Percentiles rank a stretch among this genome's conserved stretches.
Evolutionary conservation across 2,329 filamentous ascomycete species (phyloP).

Genomic region (Ceratocystiopsis minuta): DNA sequence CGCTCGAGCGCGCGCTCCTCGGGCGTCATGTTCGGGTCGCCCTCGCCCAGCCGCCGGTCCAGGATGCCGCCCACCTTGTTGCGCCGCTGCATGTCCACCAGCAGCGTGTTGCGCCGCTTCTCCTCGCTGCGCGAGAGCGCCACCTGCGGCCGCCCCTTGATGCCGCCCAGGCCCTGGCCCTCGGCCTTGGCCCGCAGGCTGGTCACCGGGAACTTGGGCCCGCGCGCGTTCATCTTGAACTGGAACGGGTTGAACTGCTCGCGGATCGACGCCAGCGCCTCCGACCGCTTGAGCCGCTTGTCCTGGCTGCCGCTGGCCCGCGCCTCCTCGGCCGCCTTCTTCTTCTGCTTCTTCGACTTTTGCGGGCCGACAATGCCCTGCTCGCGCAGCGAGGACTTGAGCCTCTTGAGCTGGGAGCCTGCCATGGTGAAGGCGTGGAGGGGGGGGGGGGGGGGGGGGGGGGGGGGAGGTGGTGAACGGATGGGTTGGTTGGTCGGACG

Average conservation of each 20-base stretch:
- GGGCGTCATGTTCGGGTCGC: constrained; percentile 81
- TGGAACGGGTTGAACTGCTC: constrained; percentile 98
- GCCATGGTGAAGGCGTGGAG: too few relatives aligned
- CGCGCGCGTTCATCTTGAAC: constrained; percentile 60
- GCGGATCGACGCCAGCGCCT: constrained; percentile 68
- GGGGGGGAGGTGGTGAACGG: too few relatives aligned
- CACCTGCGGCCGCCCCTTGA: constrained; percentile 60
- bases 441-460: neutral
- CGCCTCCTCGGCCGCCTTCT: constrained; percentile 49
- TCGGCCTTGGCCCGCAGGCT: constrained; percentile 37
- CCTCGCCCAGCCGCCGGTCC: constrained; percentile 88
- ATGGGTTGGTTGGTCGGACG: constrained; percentile 3
- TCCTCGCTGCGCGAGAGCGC: constrained; percentile 79
- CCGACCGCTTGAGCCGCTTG: constrained; percentile 58
- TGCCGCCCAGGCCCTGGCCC: constrained; percentile 34
- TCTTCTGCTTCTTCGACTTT: constrained; percentile 88
- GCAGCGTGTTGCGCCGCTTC: constrained; percentile 62
- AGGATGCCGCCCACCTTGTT: constrained; percentile 87
- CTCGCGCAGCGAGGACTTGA: constrained; percentile 78
- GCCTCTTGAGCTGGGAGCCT: constrained; percentile 86
- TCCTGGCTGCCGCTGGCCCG: constrained; percentile 39
- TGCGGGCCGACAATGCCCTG: constrained; percentile 82
- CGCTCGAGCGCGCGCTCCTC: constrained; percentile 85
- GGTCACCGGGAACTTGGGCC: constrained; percentile 72
- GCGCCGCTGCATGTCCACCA: constrained; percentile 76